Conservation (phyloP, 1,139 yeast species). For the Nakaseomyces uthaithaninus region DNA sequence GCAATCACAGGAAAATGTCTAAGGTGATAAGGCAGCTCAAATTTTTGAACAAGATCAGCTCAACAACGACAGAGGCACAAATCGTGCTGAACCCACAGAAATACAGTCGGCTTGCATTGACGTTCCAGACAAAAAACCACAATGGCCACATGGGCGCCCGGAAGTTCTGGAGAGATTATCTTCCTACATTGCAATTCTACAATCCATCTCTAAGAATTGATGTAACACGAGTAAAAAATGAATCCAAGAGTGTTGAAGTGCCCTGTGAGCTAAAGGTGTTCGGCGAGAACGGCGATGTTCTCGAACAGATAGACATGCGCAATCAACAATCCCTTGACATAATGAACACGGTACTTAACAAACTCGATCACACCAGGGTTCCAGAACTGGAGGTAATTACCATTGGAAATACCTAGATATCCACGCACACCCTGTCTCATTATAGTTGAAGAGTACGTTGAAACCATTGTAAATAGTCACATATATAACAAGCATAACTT, state of each 20-base stretch:
- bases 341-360: slow-evolving; percentile 24
- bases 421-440: too few relatives aligned
- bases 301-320: slow-evolving; percentile 26
- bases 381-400: slow-evolving; percentile 14
- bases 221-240: slow-evolving; percentile 48
- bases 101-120: slow-evolving; percentile 31
- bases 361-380: slow-evolving; percentile 21
- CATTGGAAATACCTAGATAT: too few relatives aligned
- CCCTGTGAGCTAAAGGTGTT: slow-evolving; percentile 27
- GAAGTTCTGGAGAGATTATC: slow-evolving; percentile 61
- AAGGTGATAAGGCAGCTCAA: slow-evolving; percentile 24
- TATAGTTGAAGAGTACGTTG: too few relatives aligned
- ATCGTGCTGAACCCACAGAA: slow-evolving; percentile 22
- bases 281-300: slow-evolving; percentile 24
- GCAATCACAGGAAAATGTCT: slow-evolving; percentile 15
- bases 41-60: slow-evolving; percentile 25
- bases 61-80: slow-evolving; percentile 26
- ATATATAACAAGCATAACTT: too few relatives aligned
- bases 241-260: slow-evolving; percentile 26
- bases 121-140: slow-evolving; percentile 39
- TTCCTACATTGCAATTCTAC: slow-evolving; percentile 76
- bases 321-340: slow-evolving; percentile 21
- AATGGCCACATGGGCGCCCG: slow-evolving; percentile 48
- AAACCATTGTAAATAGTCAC: too few relatives aligned
- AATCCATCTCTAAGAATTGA: slow-evolving; percentile 61